Conservation (phyloP, 768 basidiomycete species). For the Gymnopilus junonius region DNA sequence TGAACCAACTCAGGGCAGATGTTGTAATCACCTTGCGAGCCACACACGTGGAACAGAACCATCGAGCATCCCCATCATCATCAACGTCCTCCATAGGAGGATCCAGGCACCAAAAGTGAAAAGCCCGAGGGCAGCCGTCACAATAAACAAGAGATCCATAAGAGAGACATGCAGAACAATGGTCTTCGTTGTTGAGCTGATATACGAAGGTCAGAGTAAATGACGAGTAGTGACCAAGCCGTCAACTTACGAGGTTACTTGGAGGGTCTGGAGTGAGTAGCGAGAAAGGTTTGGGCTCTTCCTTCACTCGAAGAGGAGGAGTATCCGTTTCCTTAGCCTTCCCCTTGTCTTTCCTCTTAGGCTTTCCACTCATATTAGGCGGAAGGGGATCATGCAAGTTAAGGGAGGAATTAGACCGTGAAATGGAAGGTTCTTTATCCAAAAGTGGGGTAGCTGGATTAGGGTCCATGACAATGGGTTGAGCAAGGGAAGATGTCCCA, state of each 20-base stretch:
- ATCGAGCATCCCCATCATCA: constrained; percentile 76
- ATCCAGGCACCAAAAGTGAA: constrained; percentile 96
- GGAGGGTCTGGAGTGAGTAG: constrained; percentile 52
- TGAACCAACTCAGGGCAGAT: constrained; percentile 19
- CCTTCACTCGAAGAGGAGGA: constrained; percentile 49
- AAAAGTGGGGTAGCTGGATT: constrained; percentile 55
- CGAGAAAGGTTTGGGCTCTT: constrained; percentile 51
- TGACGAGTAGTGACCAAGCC: constrained; percentile 5
- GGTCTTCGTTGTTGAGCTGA: constrained; percentile 74
- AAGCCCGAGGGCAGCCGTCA: constrained; percentile 95
- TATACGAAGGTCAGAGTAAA: constrained; percentile 10
- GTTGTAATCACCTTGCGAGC: constrained; percentile 61
- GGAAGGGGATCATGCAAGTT: constrained; percentile 39
- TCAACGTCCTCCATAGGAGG: constrained; percentile 92
- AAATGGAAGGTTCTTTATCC: constrained; percentile 64
- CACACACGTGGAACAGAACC: constrained; percentile 79
- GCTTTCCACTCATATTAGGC: constrained; percentile 29
- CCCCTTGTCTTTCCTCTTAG: constrained; percentile 55
- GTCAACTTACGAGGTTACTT: constrained; percentile 42
- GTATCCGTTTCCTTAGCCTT: constrained; percentile 54
- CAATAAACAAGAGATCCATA: constrained; percentile 91
- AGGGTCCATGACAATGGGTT: constrained; percentile 50
- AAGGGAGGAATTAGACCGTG: constrained; percentile 65
- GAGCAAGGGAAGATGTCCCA: constrained; percentile 41
- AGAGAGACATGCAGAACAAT: constrained; percentile 85